A percentile compares a stretch with the other conserved stretches of the same genome.
Evolutionary conservation across 2,329 filamentous ascomycete species (phyloP).

Genomic region (Talaromyces sp.): DNA sequence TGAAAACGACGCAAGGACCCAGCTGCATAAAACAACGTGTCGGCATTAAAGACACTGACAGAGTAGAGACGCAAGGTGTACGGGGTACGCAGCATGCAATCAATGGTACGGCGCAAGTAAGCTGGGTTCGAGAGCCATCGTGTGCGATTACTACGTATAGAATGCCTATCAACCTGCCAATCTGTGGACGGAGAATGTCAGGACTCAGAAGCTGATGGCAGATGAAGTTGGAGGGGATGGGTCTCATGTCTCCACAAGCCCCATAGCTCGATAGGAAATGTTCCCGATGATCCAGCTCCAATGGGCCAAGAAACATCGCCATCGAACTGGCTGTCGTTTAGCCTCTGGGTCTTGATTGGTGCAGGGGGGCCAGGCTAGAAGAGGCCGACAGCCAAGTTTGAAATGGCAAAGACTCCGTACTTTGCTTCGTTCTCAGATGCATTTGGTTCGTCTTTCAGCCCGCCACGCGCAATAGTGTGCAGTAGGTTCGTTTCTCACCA

Average conservation of each 20-base stretch:
- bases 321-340: neutral
- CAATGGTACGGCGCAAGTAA: neutral
- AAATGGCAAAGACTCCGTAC: neutral
- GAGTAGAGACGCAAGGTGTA: neutral
- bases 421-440: neutral
- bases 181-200: neutral
- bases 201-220: neutral
- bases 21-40: constrained; percentile 2
- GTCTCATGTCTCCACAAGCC: neutral
- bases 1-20: constrained; percentile 4
- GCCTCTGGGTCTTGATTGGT: neutral
- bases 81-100: neutral
- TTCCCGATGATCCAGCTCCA: neutral
- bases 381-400: neutral
- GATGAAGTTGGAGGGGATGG: neutral
- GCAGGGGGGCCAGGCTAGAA: neutral
- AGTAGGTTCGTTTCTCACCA: neutral
- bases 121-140: constrained; percentile 2
- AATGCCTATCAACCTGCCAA: neutral
- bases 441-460: constrained; percentile 5
- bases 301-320: neutral
- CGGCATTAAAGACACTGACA: neutral
- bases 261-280: neutral
- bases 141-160: neutral
- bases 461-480: constrained; percentile 1